Evolutionary conservation across 2,329 filamentous ascomycete genomes (phyloP).

Genomic region (Coleophoma cylindrospora): DNA sequence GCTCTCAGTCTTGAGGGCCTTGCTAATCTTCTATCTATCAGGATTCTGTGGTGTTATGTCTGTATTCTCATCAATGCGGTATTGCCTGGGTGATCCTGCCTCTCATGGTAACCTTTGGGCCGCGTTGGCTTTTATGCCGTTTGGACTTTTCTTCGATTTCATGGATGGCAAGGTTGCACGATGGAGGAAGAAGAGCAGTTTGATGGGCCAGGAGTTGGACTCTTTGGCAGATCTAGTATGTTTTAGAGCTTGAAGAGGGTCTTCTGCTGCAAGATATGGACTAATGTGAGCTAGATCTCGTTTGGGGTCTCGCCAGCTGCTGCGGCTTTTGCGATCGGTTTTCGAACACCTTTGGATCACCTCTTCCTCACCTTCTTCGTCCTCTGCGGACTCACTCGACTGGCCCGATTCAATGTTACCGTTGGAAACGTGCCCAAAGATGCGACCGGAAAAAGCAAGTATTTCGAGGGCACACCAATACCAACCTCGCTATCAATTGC

Average conservation of each 20-base stretch:
- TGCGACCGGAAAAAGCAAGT: conserved; percentile 81
- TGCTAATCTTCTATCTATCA: conserved; percentile 19
- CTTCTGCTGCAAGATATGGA: not conserved
- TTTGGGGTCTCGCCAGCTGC: conserved; percentile 89
- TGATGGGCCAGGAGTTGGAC: conserved; percentile 98
- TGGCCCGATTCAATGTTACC: conserved; percentile 97
- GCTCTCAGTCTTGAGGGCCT: too few species aligned
- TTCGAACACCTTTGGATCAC: conserved; percentile 81
- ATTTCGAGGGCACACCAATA: conserved; percentile 96
- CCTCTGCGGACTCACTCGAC: conserved; percentile 85
- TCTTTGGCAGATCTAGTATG: conserved; percentile 89
- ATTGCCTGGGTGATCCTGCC: conserved; percentile 70
- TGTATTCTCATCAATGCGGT: conserved; percentile 89
- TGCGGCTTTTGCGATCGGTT: conserved; percentile 81
- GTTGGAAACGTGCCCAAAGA: conserved; percentile 88
- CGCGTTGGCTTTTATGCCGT: conserved; percentile 82
- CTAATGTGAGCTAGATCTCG: conserved; percentile 61
- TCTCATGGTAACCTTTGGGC: conserved; percentile 69
- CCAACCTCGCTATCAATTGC: conserved; percentile 82
- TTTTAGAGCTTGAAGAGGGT: conserved; percentile 2
- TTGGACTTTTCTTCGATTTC: conserved; percentile 95
- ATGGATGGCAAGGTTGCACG: conserved; percentile 95
- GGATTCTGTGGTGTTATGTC: conserved; percentile 92
- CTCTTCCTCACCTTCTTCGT: conserved; percentile 80
- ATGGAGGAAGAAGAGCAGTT: conserved; percentile 92